A percentile compares a stretch with the other conserved stretches of the same genome.
phyloP scores from a whole-genome alignment of 1,139 yeast species.

The Saccharomyces uvarum region DNA sequence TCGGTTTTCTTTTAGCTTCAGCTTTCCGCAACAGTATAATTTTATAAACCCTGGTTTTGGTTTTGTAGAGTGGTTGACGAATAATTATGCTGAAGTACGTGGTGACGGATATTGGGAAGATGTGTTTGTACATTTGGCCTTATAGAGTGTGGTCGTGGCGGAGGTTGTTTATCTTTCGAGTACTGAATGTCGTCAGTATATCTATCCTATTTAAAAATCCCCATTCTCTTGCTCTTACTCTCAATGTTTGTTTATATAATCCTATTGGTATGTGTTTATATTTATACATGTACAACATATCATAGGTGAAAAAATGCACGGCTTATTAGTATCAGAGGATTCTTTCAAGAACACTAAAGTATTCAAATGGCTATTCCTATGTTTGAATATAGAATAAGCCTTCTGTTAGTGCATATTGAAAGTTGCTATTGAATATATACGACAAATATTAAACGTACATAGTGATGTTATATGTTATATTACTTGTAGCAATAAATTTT shows the following conservation, averaged over 20 bases:
- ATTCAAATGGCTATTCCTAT: too few relatives aligned
- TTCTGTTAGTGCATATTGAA: too few relatives aligned
- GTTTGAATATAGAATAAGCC: too few relatives aligned
- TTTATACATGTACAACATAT: too few relatives aligned
- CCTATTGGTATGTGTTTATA: slow-evolving; percentile 5
- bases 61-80: slow-evolving; percentile 1
- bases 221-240: background rate
- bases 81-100: slow-evolving; percentile 1
- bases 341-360: too few relatives aligned
- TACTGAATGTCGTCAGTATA: slow-evolving; percentile 1
- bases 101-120: slow-evolving; percentile 1
- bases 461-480: too few relatives aligned
- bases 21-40: slow-evolving; percentile 6
- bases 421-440: too few relatives aligned
- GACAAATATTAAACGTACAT: too few relatives aligned
- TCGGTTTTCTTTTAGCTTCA: slow-evolving; percentile 1
- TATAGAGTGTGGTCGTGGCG: slow-evolving; percentile 1
- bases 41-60: slow-evolving; percentile 2
- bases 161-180: slow-evolving; percentile 1
- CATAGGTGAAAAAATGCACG: too few relatives aligned
- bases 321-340: too few relatives aligned
- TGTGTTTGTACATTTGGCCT: slow-evolving; percentile 1
- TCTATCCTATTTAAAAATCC: background rate
- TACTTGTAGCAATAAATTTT: too few relatives aligned
- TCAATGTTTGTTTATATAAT: background rate